Base-by-base conservation (phyloP, 1,284 basidiomycete species). In the Stereum hirsutum region DNA sequence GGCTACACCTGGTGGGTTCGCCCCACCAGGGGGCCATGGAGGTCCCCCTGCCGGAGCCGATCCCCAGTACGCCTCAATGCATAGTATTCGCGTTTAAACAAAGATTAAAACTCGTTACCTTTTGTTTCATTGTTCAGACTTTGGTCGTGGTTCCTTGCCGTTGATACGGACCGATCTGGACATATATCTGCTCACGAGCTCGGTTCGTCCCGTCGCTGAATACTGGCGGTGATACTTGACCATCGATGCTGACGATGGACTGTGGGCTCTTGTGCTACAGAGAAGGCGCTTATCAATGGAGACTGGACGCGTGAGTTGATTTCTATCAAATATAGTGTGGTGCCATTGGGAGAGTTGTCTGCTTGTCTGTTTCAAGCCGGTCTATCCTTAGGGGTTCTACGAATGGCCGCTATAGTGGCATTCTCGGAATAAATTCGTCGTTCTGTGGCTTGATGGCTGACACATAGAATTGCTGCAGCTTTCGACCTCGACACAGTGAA, bases 401-500 rank as follows among this genome's bases (percentile, higher is more conserved):
- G n/a, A n/a, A n/a, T n/a, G n/a, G n/a, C n/a, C n/a, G n/a, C n/a
- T n/a, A n/a, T n/a, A n/a, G n/a, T n/a, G n/a, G n/a, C n/a, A n/a
- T n/a, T n/a, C n/a, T n/a, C n/a, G n/a, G n/a, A n/a, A n/a, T n/a
- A n/a, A n/a, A n/a, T n/a, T n/a, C n/a, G n/a, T n/a, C n/a, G n/a
- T n/a, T n/a, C n/a, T n/a, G n/a, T n/a, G n/a, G n/a, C n/a, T n/a
- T n/a, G n/a, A 20, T 10, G 23, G 17, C 20, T 7, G 25, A 33
- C 36, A 47, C 28, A 45, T 17, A 38, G 12, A 26, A 20, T 39
- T 34, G 6, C 21, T 24, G 6, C 39, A 86, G 83, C 79, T 4
- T 89, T 89, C 54, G 86, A 89, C 61, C 65, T 85, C 42, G 86
- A 89, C 56, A 89, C 86, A 6, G 81, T 89, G 55, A 88, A 86